Base-by-base conservation (phyloP, 1,139 yeast genomes). In the Debaryomyces psychrophilus region DNA sequence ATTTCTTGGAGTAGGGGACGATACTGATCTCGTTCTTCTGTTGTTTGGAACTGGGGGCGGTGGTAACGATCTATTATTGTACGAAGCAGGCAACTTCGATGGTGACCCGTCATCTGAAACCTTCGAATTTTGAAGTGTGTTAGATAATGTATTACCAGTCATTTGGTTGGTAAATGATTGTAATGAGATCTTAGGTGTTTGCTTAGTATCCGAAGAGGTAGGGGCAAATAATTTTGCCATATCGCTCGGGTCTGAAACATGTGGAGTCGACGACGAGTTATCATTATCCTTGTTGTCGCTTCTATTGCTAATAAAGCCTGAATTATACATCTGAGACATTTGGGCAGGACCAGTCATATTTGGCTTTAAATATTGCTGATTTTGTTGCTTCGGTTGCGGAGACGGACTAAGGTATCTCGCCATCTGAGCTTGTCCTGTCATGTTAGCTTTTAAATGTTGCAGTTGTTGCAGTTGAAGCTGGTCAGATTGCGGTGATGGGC, bases 261-360 rank as follows among this genome's bases (percentile, higher is more conserved):
- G 71, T 2, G 77, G 77, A 44, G 61, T 58, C 31, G 71, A 57
- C 4, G 60, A 58, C 15, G 51, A 9, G 20, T 36, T 37, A 8
- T 41, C 31, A 26, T 41, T 23, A 31, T 15, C 22, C 22, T 5
- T 20, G 22, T 20, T 20, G 22, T 20, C 22, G 5, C 5, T 23
- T 27, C 26, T n/a, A 18, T 44, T 28, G 27, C 43, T 22, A 18
- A 33, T 36, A 28, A 31, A 40, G 15, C 41, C 39, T 4, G 25
- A 39, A 33, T 42, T 45, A 18, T 52, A 46, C 37, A 57, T 55
- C 31, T 60, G 65, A 0, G 71, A 62, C 71, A 71, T 71, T 50
- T 72, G 76, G 37, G 81, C 80, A 2, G 85, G 83, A 0, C 85
- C 85, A 0, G 85, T 81, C 69, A 79, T 77, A 48, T 81, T 76